phyloP scores from a whole-genome alignment of 2,329 filamentous ascomycete genomes.

The Madurella mycetomatis region DNA sequence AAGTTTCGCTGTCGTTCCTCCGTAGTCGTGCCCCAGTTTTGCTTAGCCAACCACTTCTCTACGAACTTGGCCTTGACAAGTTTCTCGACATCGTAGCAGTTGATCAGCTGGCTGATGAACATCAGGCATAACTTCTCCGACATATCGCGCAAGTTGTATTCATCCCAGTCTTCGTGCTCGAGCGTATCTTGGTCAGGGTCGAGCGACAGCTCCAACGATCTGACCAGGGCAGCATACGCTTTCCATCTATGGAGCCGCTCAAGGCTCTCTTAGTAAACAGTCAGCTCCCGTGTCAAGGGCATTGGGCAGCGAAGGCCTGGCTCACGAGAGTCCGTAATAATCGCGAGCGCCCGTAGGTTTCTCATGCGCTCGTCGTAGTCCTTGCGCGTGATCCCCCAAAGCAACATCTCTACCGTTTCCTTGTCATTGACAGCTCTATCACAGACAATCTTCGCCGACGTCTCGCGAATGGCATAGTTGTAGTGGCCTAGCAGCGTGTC shows the following conservation, averaged over 20 bases:
- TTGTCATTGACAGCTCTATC: slow-evolving; percentile 57
- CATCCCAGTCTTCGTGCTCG: slow-evolving; percentile 55
- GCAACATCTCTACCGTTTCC: slow-evolving; percentile 45
- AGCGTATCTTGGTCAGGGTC: slow-evolving; percentile 49
- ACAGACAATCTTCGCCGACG: slow-evolving; percentile 56
- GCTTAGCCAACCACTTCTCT: slow-evolving; percentile 68
- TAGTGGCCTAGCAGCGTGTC: slow-evolving; percentile 64
- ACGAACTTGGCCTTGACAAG: slow-evolving; percentile 62
- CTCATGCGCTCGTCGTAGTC: slow-evolving; percentile 56
- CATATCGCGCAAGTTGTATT: slow-evolving; percentile 59
- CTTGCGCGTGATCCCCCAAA: slow-evolving; percentile 55
- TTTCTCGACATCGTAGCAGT: slow-evolving; percentile 52
- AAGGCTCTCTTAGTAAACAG: slow-evolving; percentile 35
- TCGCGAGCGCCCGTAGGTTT: slow-evolving; percentile 52
- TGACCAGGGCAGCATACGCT: slow-evolving; percentile 55
- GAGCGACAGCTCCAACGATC: slow-evolving; percentile 54
- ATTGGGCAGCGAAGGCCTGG: not conserved
- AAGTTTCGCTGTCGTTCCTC: slow-evolving; percentile 54
- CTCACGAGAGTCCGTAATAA: slow-evolving; percentile 49
- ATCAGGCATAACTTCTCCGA: slow-evolving; percentile 57
- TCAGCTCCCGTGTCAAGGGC: slow-evolving; percentile 24
- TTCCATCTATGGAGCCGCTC: slow-evolving; percentile 46
- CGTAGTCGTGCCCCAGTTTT: slow-evolving; percentile 59
- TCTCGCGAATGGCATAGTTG: slow-evolving; percentile 68
- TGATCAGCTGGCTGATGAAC: slow-evolving; percentile 55